Percentiles rank a stretch among this genome's conserved stretches.
These are phyloP conservation scores for Cryphonectria parasitica DNA, from an alignment of 2,329 filamentous ascomycete species.

Conservation along the genomic window DNA sequence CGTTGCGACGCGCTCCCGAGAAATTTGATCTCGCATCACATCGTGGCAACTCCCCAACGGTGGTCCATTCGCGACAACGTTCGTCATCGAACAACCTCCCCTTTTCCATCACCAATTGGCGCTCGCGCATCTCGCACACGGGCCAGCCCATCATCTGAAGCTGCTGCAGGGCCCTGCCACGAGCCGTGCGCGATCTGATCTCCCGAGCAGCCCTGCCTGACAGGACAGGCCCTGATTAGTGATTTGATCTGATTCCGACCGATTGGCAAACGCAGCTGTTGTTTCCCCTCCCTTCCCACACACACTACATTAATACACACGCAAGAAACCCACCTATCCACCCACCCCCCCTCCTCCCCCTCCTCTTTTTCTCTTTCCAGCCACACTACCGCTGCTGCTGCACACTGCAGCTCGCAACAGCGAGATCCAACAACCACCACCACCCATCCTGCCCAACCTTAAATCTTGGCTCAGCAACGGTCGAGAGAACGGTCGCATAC, in stretches of 20 bases:
- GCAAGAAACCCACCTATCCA: background rate
- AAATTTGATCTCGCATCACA: constrained; percentile 2
- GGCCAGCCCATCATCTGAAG: constrained; percentile 12
- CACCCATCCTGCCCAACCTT: background rate
- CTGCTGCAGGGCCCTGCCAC: constrained; percentile 9
- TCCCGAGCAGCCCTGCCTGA: constrained; percentile 1
- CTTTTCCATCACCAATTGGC: constrained; percentile 26
- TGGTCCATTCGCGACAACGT: background rate
- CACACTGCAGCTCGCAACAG: background rate
- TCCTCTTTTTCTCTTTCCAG: constrained; percentile 3
- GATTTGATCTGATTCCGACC: constrained; percentile 10
- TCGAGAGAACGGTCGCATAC: background rate
- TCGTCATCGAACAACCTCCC: background rate
- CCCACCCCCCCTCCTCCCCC: too few species aligned
- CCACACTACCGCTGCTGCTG: constrained; percentile 14
- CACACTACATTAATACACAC: background rate
- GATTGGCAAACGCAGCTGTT: constrained; percentile 13
- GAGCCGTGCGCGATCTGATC: constrained; percentile 16
- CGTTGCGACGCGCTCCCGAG: background rate
- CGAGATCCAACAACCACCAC: background rate
- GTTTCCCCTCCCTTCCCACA: constrained; percentile 19
- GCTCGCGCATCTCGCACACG: constrained; percentile 19
- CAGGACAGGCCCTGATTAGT: constrained; percentile 15
- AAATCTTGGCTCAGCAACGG: background rate
- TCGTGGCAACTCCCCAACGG: constrained; percentile 2